Conservation (phyloP, 2,329 filamentous ascomycete species). For the Volutella citrinella region DNA sequence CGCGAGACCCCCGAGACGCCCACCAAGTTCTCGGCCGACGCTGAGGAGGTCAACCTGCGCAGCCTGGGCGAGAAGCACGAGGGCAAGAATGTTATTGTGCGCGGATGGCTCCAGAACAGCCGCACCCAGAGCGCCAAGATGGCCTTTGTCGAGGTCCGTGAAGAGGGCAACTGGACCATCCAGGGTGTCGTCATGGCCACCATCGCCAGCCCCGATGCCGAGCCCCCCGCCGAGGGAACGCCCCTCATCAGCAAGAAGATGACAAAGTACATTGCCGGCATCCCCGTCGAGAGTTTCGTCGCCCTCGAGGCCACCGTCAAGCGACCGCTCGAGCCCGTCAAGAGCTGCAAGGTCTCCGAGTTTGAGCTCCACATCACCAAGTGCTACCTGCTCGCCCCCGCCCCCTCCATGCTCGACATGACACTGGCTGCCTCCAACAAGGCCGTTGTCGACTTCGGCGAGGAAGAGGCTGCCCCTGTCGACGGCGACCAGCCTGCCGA, state of each 20-base stretch:
- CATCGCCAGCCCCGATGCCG: too few relatives aligned
- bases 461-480: conserved; percentile 46
- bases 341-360: conserved; percentile 76
- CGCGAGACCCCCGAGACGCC: conserved; percentile 58
- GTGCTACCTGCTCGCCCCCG: conserved; percentile 71
- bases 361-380: conserved; percentile 88
- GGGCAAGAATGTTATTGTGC: conserved; percentile 70
- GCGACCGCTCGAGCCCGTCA: conserved; percentile 82
- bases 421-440: conserved; percentile 54
- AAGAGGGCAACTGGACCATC: conserved; percentile 72
- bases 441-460: conserved; percentile 56
- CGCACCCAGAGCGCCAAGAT: conserved; percentile 89
- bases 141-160: conserved; percentile 81
- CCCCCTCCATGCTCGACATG: conserved; percentile 55
- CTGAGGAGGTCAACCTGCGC: conserved; percentile 58
- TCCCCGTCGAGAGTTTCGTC: conserved; percentile 80
- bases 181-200: conserved; percentile 75
- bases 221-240: conserved; percentile 62
- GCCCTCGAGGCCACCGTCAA: conserved; percentile 77
- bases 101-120: conserved; percentile 82
- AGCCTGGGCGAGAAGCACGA: conserved; percentile 62
- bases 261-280: conserved; percentile 82
- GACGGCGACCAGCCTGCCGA: conserved; percentile 45
- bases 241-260: conserved; percentile 77
- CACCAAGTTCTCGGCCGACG: too few relatives aligned